These are phyloP conservation scores for Pelargonium australe DNA, from an alignment of 441 rosid genomes.

Conservation along the genomic window DNA sequence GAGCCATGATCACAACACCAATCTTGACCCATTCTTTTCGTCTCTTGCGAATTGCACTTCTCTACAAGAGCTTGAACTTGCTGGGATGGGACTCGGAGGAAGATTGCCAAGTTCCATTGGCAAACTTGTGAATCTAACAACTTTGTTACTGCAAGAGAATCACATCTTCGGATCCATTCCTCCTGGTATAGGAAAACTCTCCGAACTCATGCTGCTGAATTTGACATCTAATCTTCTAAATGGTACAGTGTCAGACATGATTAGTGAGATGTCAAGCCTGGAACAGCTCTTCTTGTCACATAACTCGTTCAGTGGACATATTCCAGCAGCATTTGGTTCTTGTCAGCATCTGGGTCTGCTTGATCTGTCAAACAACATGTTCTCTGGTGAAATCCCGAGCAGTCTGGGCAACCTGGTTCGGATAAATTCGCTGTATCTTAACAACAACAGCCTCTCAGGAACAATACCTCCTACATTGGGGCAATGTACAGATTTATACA, in stretches of 20 bases:
- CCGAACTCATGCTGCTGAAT: conserved; percentile 23
- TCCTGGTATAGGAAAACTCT: conserved; percentile 18
- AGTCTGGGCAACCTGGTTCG: conserved; percentile 25
- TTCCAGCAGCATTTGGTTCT: conserved; percentile 27
- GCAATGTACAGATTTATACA: conserved; percentile 24
- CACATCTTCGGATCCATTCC: conserved; percentile 30
- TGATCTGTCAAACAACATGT: conserved; percentile 29
- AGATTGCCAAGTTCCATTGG: conserved; percentile 37
- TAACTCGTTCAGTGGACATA: conserved; percentile 26
- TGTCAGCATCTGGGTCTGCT: conserved; percentile 24
- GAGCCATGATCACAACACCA: conserved; percentile 39
- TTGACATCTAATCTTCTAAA: conserved; percentile 30
- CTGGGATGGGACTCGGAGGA: conserved; percentile 48
- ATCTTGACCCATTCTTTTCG: conserved; percentile 41
- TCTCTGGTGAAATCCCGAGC: conserved; percentile 31
- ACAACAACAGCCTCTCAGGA: conserved; percentile 49
- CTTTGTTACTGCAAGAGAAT: conserved; percentile 28
- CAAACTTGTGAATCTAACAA: conserved; percentile 11
- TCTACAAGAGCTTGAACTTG: conserved; percentile 42
- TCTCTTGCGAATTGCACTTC: conserved; percentile 38
- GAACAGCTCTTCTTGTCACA: conserved; percentile 29
- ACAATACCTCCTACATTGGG: conserved; percentile 38
- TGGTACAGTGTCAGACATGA: conserved; percentile 22
- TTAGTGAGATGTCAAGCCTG: conserved; percentile 19
- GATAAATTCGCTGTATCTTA: conserved; percentile 33